A percentile compares a stretch with the other conserved stretches of the same genome.
Evolutionary conservation across 2,329 filamentous ascomycete genomes (phyloP).

Genomic region (Alternaria novae-zelandiae): DNA sequence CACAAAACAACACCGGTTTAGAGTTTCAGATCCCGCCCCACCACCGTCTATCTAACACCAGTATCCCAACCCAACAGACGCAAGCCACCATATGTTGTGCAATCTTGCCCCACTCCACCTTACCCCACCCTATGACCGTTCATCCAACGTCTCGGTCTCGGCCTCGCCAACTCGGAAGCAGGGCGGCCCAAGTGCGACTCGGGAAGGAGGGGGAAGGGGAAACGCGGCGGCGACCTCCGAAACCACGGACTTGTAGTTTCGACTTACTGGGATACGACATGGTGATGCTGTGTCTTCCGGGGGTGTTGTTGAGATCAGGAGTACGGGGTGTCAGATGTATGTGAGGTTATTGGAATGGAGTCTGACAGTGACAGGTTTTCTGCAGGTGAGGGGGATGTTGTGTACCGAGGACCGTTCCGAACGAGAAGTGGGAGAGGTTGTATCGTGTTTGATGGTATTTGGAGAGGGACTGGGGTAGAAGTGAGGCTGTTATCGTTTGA

Average conservation of each 20-base stretch:
- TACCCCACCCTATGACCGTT: too few relatives aligned
- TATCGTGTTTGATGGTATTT: neutral
- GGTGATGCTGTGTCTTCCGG: neutral
- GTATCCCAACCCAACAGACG: neutral
- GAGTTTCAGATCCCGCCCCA: neutral
- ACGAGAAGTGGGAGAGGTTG: neutral
- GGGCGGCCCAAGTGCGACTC: constrained; percentile 5
- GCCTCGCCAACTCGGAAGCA: neutral
- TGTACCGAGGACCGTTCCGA: neutral
- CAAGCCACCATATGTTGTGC: neutral
- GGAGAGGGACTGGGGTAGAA: neutral
- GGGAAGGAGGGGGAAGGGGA: neutral
- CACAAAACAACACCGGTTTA: neutral
- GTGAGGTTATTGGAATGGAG: constrained; percentile 9
- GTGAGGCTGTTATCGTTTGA: neutral
- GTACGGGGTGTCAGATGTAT: constrained; percentile 1
- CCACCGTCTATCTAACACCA: neutral
- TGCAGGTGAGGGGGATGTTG: neutral
- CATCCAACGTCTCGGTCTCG: neutral
- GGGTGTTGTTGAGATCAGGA: neutral
- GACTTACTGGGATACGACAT: neutral
- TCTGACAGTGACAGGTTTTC: constrained; percentile 1
- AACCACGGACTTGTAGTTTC: neutral
- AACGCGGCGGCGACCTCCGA: neutral
- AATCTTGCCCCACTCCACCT: neutral